A percentile compares a stretch with the other conserved stretches of the same genome.
Conservation (phyloP, 179 eudicot species). For the Gypsophila paniculata region DNA sequence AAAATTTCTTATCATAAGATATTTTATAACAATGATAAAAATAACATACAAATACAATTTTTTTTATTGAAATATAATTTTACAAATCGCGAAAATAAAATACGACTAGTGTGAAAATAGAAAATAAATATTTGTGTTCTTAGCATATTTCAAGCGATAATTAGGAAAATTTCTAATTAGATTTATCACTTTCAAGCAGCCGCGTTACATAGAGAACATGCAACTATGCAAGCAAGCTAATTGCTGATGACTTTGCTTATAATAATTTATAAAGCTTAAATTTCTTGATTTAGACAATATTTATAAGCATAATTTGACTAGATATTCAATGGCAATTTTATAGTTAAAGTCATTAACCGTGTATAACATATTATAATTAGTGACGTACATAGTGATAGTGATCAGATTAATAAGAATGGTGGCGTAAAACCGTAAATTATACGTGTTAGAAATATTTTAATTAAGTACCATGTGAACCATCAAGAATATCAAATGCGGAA, state of each 20-base stretch:
- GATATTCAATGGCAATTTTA: not conserved
- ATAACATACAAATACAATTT: too few relatives aligned
- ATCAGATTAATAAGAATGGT: slow-evolving; percentile 16
- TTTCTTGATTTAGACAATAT: not conserved
- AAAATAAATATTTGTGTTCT: too few relatives aligned
- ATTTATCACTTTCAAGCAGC: not conserved
- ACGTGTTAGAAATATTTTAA: too few relatives aligned
- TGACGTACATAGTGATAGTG: not conserved
- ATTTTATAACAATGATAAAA: too few relatives aligned
- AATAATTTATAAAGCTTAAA: not conserved
- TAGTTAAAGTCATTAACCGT: not conserved
- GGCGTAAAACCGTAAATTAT: slow-evolving; percentile 20
- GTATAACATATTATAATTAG: not conserved
- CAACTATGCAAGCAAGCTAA: not conserved
- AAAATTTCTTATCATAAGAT: too few relatives aligned
- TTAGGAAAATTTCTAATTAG: too few relatives aligned
- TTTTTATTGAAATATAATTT: too few relatives aligned
- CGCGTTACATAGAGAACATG: not conserved
- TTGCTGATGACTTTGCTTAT: not conserved
- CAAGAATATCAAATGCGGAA: too few relatives aligned
- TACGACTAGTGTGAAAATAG: too few relatives aligned
- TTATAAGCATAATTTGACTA: not conserved
- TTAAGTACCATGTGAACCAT: too few relatives aligned
- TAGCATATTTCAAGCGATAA: too few relatives aligned
- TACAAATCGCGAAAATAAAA: too few relatives aligned